phyloP scores from a whole-genome alignment of 2,329 filamentous ascomycete genomes.

The Monilinia polystroma region DNA sequence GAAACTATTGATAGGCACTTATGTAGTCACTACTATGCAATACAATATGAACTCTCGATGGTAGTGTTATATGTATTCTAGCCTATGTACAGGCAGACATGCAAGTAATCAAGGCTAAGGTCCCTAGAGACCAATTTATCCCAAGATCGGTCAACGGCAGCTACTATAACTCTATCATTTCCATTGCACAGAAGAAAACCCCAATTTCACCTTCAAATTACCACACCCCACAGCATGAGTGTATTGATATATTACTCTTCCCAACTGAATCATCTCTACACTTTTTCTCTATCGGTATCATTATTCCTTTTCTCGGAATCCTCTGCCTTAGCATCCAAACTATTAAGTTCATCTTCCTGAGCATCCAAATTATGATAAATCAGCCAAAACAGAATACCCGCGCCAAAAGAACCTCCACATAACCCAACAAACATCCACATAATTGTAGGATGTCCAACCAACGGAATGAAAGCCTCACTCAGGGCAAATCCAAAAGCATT shows the following conservation, averaged over 20 bases:
- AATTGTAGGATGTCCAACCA: constrained; percentile 46
- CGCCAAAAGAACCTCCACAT: constrained; percentile 26
- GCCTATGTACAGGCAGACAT: not conserved
- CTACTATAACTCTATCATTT: no score
- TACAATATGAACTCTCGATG: not conserved
- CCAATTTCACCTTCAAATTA: not conserved
- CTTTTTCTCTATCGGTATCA: not conserved
- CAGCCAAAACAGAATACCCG: constrained; percentile 30
- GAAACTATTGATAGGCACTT: no score
- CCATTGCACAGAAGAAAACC: not conserved
- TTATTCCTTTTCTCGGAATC: constrained; percentile 25
- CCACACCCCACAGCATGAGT: not conserved
- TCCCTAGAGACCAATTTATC: not conserved
- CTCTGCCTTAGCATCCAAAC: constrained; percentile 31
- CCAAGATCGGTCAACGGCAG: no score
- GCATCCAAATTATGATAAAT: constrained; percentile 30
- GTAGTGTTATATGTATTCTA: not conserved
- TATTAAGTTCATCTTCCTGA: constrained; percentile 33
- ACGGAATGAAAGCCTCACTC: constrained; percentile 46
- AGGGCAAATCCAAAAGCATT: constrained; percentile 56
- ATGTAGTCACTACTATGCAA: no score
- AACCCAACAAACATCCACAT: constrained; percentile 41
- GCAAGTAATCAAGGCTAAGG: no score
- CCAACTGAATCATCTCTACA: not conserved
- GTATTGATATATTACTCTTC: not conserved